Base-by-base conservation (phyloP, 140 eudicot species). In the Oenanthe javanica region DNA sequence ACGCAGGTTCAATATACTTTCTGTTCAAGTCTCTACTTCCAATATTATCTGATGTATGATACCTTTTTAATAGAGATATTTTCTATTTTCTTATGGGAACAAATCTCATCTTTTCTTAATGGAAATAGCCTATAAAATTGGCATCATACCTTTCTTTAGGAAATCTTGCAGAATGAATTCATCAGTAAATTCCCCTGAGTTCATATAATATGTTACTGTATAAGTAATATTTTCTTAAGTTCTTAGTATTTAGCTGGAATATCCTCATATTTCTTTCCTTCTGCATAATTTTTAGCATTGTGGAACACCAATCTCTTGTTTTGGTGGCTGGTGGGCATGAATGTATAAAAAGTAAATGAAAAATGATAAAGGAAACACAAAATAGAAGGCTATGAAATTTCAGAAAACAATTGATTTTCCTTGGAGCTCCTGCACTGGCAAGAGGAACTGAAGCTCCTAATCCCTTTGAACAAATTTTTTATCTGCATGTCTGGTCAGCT, bases 1-100 rank as follows among this genome's bases (percentile, higher is more conserved):
- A 31, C 98, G 97, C 90, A 92, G 98, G 98, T 93, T 51, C 73
- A 43, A 42, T 77, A 52, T 71, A 80, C 38, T 51, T 74, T 40
- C 59, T 45, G 69, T n/a, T 31, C 47, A 19, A 40, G 75, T 84
- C 47, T 19, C 10, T 42, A 27, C 36, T 61, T 82, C 8, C 48
- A 54, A 2, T 78, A 40, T 51, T 38, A n/a, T 54, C 27, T 51
- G 46, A 66, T 77, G 78, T 52, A 21, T 57, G 72, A 23, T 67
- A 76, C 43, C 78, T 50, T 76, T 4, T 27, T 27, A 7, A 76
- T 49, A 38, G 9, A 61, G 23, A 51, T 52, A 10, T 47, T 27
- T 74, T 47, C 51, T 45, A 21, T 72, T 21, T 72, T 21, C 55
- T 72, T 42, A 38, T 5, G 31, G 31, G 52, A 4, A 38, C 4